These are phyloP conservation scores for Crucihimalaya himalaica DNA, from an alignment of 345 rosid species.

Conservation along the genomic window DNA sequence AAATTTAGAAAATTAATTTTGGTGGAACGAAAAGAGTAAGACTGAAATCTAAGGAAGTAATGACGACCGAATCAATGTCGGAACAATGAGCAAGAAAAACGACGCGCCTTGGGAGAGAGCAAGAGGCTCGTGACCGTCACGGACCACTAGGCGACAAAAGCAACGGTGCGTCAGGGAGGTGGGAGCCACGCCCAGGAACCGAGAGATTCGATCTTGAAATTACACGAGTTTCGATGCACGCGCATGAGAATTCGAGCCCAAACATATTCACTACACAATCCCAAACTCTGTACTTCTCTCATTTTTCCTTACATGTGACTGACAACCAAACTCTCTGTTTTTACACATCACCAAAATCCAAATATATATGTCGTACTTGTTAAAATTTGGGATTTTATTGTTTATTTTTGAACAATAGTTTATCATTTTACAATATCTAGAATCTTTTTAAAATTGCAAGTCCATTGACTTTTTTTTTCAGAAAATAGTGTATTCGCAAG, in stretches of 20 bases:
- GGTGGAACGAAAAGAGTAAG: too few relatives aligned
- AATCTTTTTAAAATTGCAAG: neutral
- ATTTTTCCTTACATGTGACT: constrained; percentile 37
- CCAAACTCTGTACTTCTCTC: constrained; percentile 26
- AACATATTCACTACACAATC: constrained; percentile 10
- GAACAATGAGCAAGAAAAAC: constrained; percentile 20
- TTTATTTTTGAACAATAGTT: too few relatives aligned
- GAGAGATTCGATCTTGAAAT: constrained; percentile 39
- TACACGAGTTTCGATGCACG: constrained; percentile 31
- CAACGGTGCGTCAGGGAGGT: constrained; percentile 32
- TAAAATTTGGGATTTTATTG: neutral
- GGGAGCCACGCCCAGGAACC: constrained; percentile 29
- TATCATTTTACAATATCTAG: too few relatives aligned
- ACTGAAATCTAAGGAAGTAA: constrained; percentile 15
- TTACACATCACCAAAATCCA: neutral
- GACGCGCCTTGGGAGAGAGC: constrained; percentile 40
- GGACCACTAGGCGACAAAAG: constrained; percentile 44
- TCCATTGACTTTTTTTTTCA: neutral
- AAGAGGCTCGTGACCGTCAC: constrained; percentile 40
- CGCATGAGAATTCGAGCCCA: constrained; percentile 33
- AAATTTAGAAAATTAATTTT: too few relatives aligned
- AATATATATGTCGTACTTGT: neutral
- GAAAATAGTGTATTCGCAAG: neutral
- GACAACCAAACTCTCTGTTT: constrained; percentile 30
- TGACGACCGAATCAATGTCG: constrained; percentile 44